phyloP scores from a whole-genome alignment of 768 basidiomycete species.

The Lentinula edodes region DNA sequence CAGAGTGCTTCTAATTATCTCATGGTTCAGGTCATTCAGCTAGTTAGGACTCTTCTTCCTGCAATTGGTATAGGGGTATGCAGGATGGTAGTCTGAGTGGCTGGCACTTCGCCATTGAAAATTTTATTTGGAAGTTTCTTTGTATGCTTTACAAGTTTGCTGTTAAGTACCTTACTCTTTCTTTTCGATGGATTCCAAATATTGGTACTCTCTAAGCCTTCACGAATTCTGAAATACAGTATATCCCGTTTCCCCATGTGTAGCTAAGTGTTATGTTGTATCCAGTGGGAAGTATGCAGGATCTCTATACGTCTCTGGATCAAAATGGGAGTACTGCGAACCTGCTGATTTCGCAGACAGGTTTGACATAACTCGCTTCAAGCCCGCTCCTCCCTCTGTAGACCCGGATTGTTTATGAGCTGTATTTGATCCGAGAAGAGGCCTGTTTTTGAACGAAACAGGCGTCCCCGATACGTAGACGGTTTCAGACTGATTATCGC shows the following conservation, averaged over 20 bases:
- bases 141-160: no score
- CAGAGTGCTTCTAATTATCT: constrained; percentile 15
- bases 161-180: no score
- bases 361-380: neutral
- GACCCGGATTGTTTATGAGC: neutral
- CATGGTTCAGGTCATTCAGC: neutral
- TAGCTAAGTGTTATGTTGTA: neutral
- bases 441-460: neutral
- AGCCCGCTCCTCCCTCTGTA: neutral
- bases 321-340: constrained; percentile 2
- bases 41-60: no score
- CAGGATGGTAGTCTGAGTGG: no score
- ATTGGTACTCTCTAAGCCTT: no score
- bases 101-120: no score
- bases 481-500: neutral
- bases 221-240: no score
- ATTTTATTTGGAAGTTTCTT: no score
- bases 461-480: neutral
- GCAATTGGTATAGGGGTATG: neutral
- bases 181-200: no score
- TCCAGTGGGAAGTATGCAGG: neutral
- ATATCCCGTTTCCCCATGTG: no score
- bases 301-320: constrained; percentile 4
- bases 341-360: neutral
- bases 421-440: neutral